Evolutionary conservation across 2,329 filamentous ascomycete genomes (phyloP).

Genomic region (Stachybotrys echinatus): DNA sequence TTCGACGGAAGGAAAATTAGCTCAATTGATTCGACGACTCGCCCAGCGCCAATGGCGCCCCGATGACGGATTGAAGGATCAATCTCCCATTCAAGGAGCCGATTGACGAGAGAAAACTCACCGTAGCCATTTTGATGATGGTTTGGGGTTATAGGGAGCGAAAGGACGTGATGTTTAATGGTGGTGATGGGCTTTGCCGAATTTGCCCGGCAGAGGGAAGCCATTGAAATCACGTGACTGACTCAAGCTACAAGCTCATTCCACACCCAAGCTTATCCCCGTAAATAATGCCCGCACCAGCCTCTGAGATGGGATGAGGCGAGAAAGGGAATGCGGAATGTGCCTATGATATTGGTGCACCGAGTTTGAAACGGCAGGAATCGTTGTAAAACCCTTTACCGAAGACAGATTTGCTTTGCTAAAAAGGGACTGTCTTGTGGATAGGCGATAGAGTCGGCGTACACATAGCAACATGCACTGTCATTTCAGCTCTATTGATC

Average conservation of each 20-base stretch:
- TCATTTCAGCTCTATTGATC: neutral
- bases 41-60: constrained; percentile 11
- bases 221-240: constrained; percentile 26
- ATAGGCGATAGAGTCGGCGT: no score
- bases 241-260: neutral
- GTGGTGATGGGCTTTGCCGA: constrained; percentile 42
- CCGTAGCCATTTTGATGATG: constrained; percentile 62
- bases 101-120: constrained; percentile 40
- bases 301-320: no score
- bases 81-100: constrained; percentile 1
- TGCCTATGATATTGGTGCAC: no score
- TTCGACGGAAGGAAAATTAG: constrained; percentile 44
- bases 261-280: neutral
- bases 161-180: constrained; percentile 42
- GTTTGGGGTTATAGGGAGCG: constrained; percentile 40
- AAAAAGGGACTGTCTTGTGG: no score
- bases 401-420: no score
- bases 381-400: no score
- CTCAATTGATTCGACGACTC: constrained; percentile 30
- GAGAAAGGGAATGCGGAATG: no score
- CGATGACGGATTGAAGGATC: constrained; percentile 9
- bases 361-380: no score
- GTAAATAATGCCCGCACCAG: no score
- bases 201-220: constrained; percentile 27
- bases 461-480: neutral